Conservation (phyloP, 1,284 basidiomycete species). For the Taiwanofungus camphoratus region DNA sequence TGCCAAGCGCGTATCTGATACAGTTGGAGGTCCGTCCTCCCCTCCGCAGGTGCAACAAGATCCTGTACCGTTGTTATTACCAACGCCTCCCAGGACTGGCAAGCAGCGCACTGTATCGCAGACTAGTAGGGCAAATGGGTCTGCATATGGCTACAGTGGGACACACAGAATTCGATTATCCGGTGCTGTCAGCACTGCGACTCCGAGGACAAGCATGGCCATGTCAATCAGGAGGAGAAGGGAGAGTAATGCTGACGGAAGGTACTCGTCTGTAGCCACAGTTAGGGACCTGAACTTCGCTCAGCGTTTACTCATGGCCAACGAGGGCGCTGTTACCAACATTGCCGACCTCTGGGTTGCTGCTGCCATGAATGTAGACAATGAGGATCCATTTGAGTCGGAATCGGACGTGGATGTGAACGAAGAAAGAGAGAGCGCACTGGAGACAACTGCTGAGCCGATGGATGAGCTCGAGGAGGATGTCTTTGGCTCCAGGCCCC, state of each 20-base stretch:
- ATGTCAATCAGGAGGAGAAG: conserved; percentile 42
- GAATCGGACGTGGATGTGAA: conserved; percentile 29
- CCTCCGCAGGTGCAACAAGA: conserved; percentile 30
- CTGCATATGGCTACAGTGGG: conserved; percentile 71
- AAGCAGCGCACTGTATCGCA: conserved; percentile 41
- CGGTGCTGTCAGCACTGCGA: conserved; percentile 33
- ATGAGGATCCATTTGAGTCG: conserved; percentile 68
- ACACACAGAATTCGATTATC: conserved; percentile 48
- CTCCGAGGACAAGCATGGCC: conserved; percentile 43
- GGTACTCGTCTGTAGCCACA: conserved; percentile 32
- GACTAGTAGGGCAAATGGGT: conserved; percentile 59
- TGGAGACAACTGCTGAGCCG: conserved; percentile 9
- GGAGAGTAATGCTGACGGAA: conserved; percentile 37
- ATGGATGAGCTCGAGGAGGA: conserved; percentile 30
- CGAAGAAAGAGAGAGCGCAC: conserved; percentile 14
- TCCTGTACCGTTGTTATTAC: conserved; percentile 42
- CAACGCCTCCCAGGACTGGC: conserved; percentile 33
- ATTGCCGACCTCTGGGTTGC: conserved; percentile 93
- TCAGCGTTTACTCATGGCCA: conserved; percentile 85
- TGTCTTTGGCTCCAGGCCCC: conserved; percentile 18
- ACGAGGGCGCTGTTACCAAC: conserved; percentile 84
- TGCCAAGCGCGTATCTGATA: conserved; percentile 40
- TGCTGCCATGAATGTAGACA: conserved; percentile 86
- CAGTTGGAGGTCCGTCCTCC: conserved; percentile 17
- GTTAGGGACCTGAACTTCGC: conserved; percentile 73